Conservation (phyloP, 768 basidiomycete species). For the Suillus fuscotomentosus region DNA sequence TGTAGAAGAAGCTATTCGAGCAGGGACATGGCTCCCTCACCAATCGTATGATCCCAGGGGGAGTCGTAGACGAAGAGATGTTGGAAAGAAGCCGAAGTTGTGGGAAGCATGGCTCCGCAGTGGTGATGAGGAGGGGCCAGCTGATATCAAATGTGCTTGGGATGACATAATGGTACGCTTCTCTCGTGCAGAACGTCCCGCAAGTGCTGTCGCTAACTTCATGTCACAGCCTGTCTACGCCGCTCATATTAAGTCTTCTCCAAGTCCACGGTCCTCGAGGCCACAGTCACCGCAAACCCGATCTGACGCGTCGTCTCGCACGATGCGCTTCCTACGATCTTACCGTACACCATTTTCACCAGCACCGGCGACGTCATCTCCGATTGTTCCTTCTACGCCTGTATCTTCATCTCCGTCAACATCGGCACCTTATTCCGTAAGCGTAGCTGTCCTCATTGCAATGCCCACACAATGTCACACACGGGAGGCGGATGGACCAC, state of each 20-base stretch:
- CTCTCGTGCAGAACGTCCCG: not conserved
- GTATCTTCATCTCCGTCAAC: constrained; percentile 9
- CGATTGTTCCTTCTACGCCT: not conserved
- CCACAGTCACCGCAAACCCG: constrained; percentile 3
- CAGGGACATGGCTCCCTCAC: constrained; percentile 57
- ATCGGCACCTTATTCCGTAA: constrained; percentile 23
- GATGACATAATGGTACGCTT: constrained; percentile 25
- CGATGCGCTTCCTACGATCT: constrained; percentile 15
- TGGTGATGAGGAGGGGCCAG: constrained; percentile 8
- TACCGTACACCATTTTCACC: constrained; percentile 18
- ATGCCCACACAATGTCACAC: constrained; percentile 32
- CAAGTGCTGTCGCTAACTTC: not conserved
- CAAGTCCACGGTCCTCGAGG: constrained; percentile 5
- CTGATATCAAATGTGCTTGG: constrained; percentile 25
- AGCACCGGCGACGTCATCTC: constrained; percentile 8
- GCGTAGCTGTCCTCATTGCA: constrained; percentile 43
- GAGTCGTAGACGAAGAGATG: constrained; percentile 22
- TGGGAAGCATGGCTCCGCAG: constrained; percentile 28
- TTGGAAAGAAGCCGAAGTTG: constrained; percentile 30
- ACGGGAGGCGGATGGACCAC: constrained; percentile 24
- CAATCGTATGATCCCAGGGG: constrained; percentile 10
- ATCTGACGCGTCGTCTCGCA: constrained; percentile 8
- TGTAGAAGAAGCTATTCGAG: constrained; percentile 62
- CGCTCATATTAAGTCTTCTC: constrained; percentile 17
- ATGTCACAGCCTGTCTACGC: constrained; percentile 23